Conservation (phyloP, 1,284 basidiomycete species). For the Trichosporon sp. region DNA sequence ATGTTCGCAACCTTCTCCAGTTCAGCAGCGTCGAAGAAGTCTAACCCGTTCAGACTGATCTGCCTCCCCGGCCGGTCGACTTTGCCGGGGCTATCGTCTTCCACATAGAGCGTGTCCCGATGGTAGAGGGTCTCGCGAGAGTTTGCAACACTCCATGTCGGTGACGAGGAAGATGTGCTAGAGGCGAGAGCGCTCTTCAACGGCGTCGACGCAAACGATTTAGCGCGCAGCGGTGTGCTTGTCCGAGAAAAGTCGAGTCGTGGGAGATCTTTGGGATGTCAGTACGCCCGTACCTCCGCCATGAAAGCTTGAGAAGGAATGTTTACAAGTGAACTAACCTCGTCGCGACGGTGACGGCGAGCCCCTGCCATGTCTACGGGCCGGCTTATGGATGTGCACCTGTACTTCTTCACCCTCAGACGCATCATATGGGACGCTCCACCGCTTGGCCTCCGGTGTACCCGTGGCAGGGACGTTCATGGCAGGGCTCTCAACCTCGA, state of each 20-base stretch:
- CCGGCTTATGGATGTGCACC: neutral
- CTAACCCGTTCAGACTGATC: constrained; percentile 13
- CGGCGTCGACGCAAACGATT: constrained; percentile 8
- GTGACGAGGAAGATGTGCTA: neutral
- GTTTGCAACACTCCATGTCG: neutral
- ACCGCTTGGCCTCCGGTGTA: neutral
- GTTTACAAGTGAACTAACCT: neutral
- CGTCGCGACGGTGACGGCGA: neutral
- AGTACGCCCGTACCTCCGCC: too few relatives aligned
- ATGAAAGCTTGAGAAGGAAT: neutral
- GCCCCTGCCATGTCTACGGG: neutral
- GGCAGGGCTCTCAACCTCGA: neutral
- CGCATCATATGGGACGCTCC: neutral
- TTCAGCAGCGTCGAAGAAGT: neutral
- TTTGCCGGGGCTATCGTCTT: neutral
- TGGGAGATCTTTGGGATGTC: neutral
- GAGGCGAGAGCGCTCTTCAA: neutral
- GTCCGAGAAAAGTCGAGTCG: constrained; percentile 11
- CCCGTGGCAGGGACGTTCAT: neutral
- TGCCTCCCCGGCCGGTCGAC: constrained; percentile 5
- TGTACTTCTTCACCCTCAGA: neutral
- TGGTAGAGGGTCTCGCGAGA: neutral
- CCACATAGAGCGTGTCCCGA: neutral
- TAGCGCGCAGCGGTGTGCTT: constrained; percentile 9
- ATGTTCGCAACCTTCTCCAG: neutral